These are phyloP conservation scores for Odonthalia washingtoniensis DNA, from an alignment of 31 red algal genomes.

Conservation along the genomic window DNA sequence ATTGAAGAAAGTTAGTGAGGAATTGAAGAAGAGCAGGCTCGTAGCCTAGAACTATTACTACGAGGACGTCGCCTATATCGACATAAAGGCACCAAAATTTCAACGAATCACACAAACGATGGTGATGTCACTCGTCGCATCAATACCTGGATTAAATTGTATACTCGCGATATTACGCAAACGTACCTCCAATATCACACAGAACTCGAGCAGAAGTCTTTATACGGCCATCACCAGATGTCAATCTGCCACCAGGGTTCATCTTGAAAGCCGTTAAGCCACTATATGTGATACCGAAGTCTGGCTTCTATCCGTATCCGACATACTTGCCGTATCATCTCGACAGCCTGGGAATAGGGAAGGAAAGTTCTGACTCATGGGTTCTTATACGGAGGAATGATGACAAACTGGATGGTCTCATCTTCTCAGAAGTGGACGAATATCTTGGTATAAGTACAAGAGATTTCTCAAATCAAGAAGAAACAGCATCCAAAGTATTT, in stretches of 20 bases:
- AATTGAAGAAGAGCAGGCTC: neutral
- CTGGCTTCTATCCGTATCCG: neutral
- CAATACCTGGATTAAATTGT: neutral
- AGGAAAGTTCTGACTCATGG: neutral
- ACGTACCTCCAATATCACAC: neutral
- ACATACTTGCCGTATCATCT: neutral
- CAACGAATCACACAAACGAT: neutral
- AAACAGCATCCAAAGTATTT: neutral
- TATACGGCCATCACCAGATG: neutral
- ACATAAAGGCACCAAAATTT: neutral
- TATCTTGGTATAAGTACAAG: neutral
- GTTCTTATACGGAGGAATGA: neutral
- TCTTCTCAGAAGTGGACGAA: neutral
- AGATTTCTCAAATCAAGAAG: neutral
- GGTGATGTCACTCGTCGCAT: neutral
- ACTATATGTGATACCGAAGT: neutral
- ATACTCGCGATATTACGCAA: neutral
- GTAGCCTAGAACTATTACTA: neutral
- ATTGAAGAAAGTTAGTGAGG: neutral
- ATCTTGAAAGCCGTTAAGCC: neutral
- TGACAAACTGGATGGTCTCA: neutral
- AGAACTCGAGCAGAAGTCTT: neutral
- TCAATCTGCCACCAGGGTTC: neutral
- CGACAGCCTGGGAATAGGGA: neutral
- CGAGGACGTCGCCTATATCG: neutral